Evolutionary conservation across 768 basidiomycete species (phyloP), one percentile per base, ranked within the genome.

Genomic region (Multifurca ochricompacta): DNA sequence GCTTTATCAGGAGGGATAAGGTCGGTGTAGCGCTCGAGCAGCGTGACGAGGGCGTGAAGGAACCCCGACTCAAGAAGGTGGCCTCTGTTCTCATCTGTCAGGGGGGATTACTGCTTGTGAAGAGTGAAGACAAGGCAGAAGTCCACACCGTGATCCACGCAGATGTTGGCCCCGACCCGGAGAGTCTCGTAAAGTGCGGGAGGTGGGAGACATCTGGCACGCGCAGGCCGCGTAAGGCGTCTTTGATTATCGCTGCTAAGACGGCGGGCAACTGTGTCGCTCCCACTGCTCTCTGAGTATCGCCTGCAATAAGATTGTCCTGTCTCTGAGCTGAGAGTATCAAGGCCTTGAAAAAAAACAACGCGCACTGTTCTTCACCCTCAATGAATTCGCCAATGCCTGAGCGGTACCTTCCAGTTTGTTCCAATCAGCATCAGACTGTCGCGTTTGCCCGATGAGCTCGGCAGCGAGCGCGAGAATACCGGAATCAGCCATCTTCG

Each of bases 101-200:
- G 31, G 45, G 45, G 25, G 54, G 48, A 48, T 30, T 13, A 45
- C 11, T 23, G 36, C 42, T 44, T 31, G 30, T 50, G 16, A 45
- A 19, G 42, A 6, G 44, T 18, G 47, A 18, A 51, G 35, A 41
- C 25, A 32, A 35, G 30, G 35, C 27, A 14, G 18, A 21, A n/a
- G n/a, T n/a, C 66, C 79, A 56, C 60, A 82, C 87, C 82, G 62
- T 91, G 87, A 65, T 92, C 87, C 70, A 89, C 82, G 67, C 87
- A 90, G 16, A 92, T 69, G 68, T 92, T 92, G 11, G 90, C 90
- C 23, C 81, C 81, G 13, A 90, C 81, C 53, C 90, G 78, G 50
- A 92, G 76, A 28, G 90, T 69, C 65, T 91, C 86, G 55, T 78
- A 78, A 21, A 82, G 72, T 9, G 77, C 76, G 8, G 63, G 46